Evolutionary conservation across 306 rosid species (phyloP), one percentile per base, ranked within the genome.

Genomic region (Cyclanthera cordifolia): DNA sequence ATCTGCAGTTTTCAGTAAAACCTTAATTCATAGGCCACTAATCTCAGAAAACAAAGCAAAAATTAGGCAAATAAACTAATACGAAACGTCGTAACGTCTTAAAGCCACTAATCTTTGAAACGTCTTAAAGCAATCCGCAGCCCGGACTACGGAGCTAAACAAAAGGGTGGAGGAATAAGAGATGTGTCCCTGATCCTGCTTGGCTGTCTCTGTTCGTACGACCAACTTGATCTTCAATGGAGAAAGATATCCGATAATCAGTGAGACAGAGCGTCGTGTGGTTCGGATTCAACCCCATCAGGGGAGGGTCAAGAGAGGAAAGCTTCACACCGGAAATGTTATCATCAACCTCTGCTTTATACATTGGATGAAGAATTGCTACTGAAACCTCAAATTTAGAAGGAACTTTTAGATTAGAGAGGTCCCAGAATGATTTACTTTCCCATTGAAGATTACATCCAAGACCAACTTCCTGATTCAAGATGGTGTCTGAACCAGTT

Each of bases 1-100:
- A 93, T 82, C 99, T 93, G 84, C 84, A 79, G 53, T 84, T 71
- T 27, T 41, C 32, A 34, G 53, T 43, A 20, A 23, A 82, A 70
- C 70, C 16, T 74, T 27, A 24, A 43, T 8, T 59, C 21, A 13
- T 49, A 54, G 7, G 7, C 56, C 45, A 7, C 21, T 27, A 34
- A 69, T 57, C 17, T 54, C 37, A n/a, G 56, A 43, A 74, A 64
- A 37, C n/a, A 34, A 74, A 71, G 57, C 20, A 34, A 30, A 53
- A 39, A 67, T 47, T 55, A 66, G 23, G 63, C 28, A 74, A 61
- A 61, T 34, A 71, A 49, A 32, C 65, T 59, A 56, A 15, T 56
- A 58, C 8, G 46, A n/a, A 8, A 19, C 10, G 16, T 37, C 4
- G 0, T 16, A n/a, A 32, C 47, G 39, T 57, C 28, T 28, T 28